A percentile compares a stretch with the other conserved stretches of the same genome.
These are phyloP conservation scores for Patellaria atrata DNA, from an alignment of 495 filamentous ascomycete species.

Conservation along the genomic window DNA sequence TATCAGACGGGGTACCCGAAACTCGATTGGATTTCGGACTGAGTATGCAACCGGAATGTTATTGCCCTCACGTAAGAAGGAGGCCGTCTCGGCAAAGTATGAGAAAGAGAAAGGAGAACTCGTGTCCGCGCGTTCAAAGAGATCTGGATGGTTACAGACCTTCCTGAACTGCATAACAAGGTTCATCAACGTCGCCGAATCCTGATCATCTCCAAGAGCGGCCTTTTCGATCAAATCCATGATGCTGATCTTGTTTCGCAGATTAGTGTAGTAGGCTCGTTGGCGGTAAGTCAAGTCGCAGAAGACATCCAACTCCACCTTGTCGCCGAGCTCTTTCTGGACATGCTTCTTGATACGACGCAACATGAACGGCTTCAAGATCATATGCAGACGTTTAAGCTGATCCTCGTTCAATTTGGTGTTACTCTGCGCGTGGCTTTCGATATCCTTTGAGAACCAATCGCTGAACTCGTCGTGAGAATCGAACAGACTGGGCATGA, in stretches of 20 bases:
- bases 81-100: slow-evolving; percentile 84
- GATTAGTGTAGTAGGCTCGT: slow-evolving; percentile 78
- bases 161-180: slow-evolving; percentile 99
- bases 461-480: slow-evolving; percentile 99
- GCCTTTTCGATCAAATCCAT: slow-evolving; percentile 98
- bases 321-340: slow-evolving; percentile 95
- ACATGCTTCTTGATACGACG: slow-evolving; percentile 98
- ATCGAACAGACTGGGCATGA: slow-evolving; percentile 97
- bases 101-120: slow-evolving; percentile 69
- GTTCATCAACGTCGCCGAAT: slow-evolving; percentile 95
- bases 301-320: slow-evolving; percentile 92
- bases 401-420: slow-evolving; percentile 98
- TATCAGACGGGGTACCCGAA: slow-evolving; percentile 63
- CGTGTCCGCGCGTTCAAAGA: slow-evolving; percentile 90
- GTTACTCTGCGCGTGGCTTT: slow-evolving; percentile 95
- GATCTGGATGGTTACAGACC: slow-evolving; percentile 95
- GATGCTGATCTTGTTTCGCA: slow-evolving; percentile 93
- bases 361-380: slow-evolving; percentile 98
- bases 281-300: slow-evolving; percentile 96
- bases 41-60: slow-evolving; percentile 76
- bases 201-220: slow-evolving; percentile 81
- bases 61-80: slow-evolving; percentile 77
- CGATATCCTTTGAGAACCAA: slow-evolving; percentile 99
- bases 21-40: slow-evolving; percentile 72
- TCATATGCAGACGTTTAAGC: slow-evolving; percentile 93